These are phyloP conservation scores for Gossypium ekmanianum DNA, from an alignment of 345 rosid genomes.

Conservation along the genomic window DNA sequence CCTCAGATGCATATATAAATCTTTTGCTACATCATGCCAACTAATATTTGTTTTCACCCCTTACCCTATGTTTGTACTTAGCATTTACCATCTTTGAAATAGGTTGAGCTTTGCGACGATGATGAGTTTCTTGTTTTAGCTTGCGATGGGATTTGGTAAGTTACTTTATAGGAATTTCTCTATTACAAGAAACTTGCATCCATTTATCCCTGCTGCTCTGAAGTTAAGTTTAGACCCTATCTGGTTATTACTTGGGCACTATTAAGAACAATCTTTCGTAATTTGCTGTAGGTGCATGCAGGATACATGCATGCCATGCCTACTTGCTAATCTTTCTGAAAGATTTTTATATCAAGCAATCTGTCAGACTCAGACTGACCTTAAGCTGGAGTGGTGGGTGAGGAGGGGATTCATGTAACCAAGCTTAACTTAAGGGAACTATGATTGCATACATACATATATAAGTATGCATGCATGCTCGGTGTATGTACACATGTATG, in stretches of 20 bases:
- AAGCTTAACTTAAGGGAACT: neutral
- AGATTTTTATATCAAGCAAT: neutral
- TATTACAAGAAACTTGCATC: neutral
- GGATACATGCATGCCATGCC: neutral
- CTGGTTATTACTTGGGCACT: neutral
- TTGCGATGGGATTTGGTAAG: neutral
- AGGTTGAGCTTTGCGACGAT: slow-evolving; percentile 17
- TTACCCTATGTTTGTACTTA: neutral
- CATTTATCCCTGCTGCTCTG: neutral
- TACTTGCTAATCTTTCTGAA: neutral
- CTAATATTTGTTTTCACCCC: neutral
- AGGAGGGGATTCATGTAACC: neutral
- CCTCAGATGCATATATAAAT: too few species aligned
- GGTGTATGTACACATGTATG: neutral
- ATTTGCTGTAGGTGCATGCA: too few species aligned
- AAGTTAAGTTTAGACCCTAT: neutral
- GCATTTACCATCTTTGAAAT: neutral
- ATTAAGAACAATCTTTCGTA: neutral
- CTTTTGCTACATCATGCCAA: neutral
- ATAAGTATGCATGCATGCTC: neutral
- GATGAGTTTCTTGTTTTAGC: neutral
- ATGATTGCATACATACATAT: neutral
- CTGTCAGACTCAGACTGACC: neutral
- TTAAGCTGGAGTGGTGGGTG: neutral
- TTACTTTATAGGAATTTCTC: neutral